Base-by-base conservation (phyloP, 495 filamentous ascomycete genomes). In the Tuber aestivum region DNA sequence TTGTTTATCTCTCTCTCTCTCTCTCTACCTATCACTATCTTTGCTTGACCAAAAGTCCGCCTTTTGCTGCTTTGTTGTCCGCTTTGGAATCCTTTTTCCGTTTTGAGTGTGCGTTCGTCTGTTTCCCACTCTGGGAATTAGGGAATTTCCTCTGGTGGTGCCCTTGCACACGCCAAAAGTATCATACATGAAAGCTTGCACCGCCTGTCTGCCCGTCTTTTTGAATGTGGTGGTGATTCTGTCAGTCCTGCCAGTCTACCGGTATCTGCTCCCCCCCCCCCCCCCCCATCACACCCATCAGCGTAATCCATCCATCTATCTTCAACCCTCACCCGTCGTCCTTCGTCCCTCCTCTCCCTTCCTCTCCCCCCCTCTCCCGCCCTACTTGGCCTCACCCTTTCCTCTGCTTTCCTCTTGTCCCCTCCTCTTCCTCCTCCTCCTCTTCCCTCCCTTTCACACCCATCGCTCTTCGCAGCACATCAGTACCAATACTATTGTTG, bases 241-340 rank as follows among this genome's bases (percentile, higher is more conserved):
- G n/a, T 32, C 56, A 18, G 56, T 65, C 70, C 27, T 70, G 21
- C 48, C 71, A 70, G 41, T 65, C 42, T 75, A 73, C n/a, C n/a
- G n/a, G n/a, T n/a, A n/a, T 74, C 74, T 72, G 40, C 71, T 69
- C 74, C 78, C 41, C 78, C 44, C 73, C 42, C 70, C 71, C 41
- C 69, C 71, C 41, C 41, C 48, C 48, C 48, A 65, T 65, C 56
- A 65, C 56, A 65, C 14, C 56, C 56, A 41, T 27, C 20, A 73
- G 38, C 73, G 38, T 70, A 40, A 75, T 74, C 20, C 76, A 56
- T 61, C 73, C 76, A 70, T 70, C 70, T 78, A 37, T 73, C 72
- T 77, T 70, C 83, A 61, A 71, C 80, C 40, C 74, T 75, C 84
- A 74, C 84, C 83, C 81, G 85, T 84, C 81, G 85, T 84, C 74